Evolutionary conservation across 495 filamentous ascomycete species (phyloP), one percentile per base, ranked within the genome.

Genomic region (Neurospora terricola): DNA sequence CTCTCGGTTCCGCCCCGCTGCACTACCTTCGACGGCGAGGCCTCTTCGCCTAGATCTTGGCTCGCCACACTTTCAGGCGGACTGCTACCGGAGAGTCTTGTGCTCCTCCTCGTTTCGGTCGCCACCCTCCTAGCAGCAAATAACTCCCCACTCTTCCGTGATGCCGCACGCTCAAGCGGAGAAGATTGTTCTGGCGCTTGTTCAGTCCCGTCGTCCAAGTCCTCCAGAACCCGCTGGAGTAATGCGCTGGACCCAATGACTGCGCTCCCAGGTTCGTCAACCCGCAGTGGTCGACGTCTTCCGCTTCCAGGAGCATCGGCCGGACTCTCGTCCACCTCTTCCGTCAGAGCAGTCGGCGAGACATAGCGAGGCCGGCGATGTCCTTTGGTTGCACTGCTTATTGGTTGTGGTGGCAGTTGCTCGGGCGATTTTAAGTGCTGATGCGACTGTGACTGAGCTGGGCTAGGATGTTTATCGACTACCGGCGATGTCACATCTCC

Each of bases 301-400:
- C 80, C 78, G 70, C 83, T 87, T 42, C 85, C 86, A 4, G 85
- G 86, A 36, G 84, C 84, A 72, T 83, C 78, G 16, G 62, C 80
- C 4, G 86, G 85, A 70, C 84, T 86, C 73, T 88, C 86, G 69
- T 77, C 79, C 4, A 88, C 81, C 73, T 84, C 83, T 68, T 83
- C 80, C 23, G 74, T 37, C 66, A 69, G 70, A 62, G 34, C 21
- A 38, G 39, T 23, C 7, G 74, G 38, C 7, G 77, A 66, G 36
- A 73, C 73, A 18, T 43, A 71, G 27, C 72, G 38, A 54, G 69
- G 70, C 39, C 73, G 42, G 34, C 27, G 69, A 36, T 71, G 76
- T 68, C 36, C 37, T 38, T 70, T 72, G 10, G 34, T 38, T 1
- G 69, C 66, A 21, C 38, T 59, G 38, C 69, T 38, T 59, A 14